Evolutionary conservation across 768 basidiomycete genomes (phyloP), one percentile per base, ranked within the genome.

Genomic region (Serendipita sp.): DNA sequence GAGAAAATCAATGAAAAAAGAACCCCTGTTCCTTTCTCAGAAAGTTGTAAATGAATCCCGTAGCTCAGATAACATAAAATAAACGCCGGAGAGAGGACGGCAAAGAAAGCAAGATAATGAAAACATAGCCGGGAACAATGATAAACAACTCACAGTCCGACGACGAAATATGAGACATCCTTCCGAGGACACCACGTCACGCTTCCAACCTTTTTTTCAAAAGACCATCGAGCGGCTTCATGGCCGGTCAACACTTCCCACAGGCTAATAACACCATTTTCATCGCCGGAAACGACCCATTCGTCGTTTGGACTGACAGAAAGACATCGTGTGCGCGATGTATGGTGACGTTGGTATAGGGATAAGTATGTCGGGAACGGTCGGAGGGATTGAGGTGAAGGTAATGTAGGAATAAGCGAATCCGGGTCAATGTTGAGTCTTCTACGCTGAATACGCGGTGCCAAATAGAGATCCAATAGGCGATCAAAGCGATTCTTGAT

Each of bases 401-500:
- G 96, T 7, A 99, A 78, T 73, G 96, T 94, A 22, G 96, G 96
- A 38, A 99, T 84, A 31, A 99, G 77, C 51, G 86, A 88, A 66
- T 85, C 82, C 0, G 95, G 93, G 69, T 98, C 90, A 60, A 96
- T 89, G 69, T 91, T 91, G 33, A 98, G 81, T 71, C 90, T 91
- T 61, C 79, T 81, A 61, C 90, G 77, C 67, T 90, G 88, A 65
- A 96, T 83, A 50, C 96, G 81, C 38, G 96, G 95, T 2, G 96
- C 96, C 48, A 99, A 83, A 71, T 99, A 99, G 20, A 99, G 77
- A 72, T 99, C 96, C 38, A 99, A 81, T 73, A 95, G 93, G 22
- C 96, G 84, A 69, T 81, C 83, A 73, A 98, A 98, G 50, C 92
- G 82, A 66, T 98, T 87, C 71, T 95, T 88, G 68, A 98, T 90